Evolutionary conservation across 495 filamentous ascomycete species (phyloP), one percentile per base, ranked within the genome.

Genomic region (Xylaria acuta): DNA sequence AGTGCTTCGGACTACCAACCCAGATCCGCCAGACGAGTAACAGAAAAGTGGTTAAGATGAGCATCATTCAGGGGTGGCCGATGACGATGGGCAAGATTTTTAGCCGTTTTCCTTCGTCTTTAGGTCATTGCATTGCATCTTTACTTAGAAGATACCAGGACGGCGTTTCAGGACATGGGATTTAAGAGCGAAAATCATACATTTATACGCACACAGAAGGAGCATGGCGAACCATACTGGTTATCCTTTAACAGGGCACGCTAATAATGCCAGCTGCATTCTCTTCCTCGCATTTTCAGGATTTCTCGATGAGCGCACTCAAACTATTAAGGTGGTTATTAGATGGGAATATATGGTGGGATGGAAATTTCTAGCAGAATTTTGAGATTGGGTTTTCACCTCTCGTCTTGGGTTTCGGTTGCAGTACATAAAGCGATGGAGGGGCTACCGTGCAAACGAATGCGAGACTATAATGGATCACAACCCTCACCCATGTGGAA

Each of bases 1-100:
- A 71, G 85, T 88, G 25, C 81, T 89, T n/a, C 79, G 86, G 71
- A 84, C 86, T 3, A 84, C 76, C 53, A 89, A 89, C 67, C 86
- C 86, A 18, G 86, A 89, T 70, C 84, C 85, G 8, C 70, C 76
- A 22, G 76, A 81, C 30, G 67, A 75, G 25, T 72, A 75, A 76
- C 76, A 67, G 54, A 75, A 40, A 47, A 6, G 11, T 49, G n/a
- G 47, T 47, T 54, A 47, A 30, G 22, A 54, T 7, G 41, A 32
- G 32, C 4, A 45, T 63, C n/a, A 25, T 32, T 32, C 14, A 36
- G 56, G 16, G 71, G 36, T 27, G 67, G 67, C 72, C 67, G 66
- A 69, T 69, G 71, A 65, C 64, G 66, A 72, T 62, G 41, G 41
- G 63, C 63, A 64, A 54, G 36, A 64, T 36, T 43, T 60, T 27